Evolutionary conservation across 108 stramenopile species (phyloP).

Genomic region (Stephanodiscus minutulus): DNA sequence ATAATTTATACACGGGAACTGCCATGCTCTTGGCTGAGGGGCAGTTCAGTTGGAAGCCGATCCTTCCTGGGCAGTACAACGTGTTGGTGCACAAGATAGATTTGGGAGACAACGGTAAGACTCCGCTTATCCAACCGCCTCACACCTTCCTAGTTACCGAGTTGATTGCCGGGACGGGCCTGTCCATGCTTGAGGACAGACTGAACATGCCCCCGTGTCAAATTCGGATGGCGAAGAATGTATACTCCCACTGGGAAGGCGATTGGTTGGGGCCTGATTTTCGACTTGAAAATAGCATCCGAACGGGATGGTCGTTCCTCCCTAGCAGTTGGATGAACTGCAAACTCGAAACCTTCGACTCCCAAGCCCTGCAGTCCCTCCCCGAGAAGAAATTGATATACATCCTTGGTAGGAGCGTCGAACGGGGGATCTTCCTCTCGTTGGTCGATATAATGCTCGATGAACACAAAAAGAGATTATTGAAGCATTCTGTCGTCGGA

Average conservation of each 20-base stretch:
- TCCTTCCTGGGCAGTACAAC: constrained; percentile 20
- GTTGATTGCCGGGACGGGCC: neutral
- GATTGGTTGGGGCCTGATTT: constrained; percentile 40
- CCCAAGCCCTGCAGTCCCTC: constrained; percentile 13
- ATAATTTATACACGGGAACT: constrained; percentile 30
- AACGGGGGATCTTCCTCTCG: constrained; percentile 39
- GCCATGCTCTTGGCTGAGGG: constrained; percentile 31
- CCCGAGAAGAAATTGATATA: constrained; percentile 34
- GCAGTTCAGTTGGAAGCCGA: constrained; percentile 20
- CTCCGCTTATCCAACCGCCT: constrained; percentile 8
- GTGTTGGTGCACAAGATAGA: constrained; percentile 37
- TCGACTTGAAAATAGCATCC: constrained; percentile 8
- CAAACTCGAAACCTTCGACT: constrained; percentile 30
- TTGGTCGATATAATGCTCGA: constrained; percentile 26
- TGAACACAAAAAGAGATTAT: constrained; percentile 14
- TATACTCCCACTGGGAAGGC: constrained; percentile 34
- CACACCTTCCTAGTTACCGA: neutral
- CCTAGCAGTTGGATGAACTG: constrained; percentile 37
- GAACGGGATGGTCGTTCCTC: constrained; percentile 44
- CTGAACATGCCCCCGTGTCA: constrained; percentile 16
- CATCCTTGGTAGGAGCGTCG: constrained; percentile 36
- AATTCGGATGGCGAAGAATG: neutral
- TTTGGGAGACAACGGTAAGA: neutral
- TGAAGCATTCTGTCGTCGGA: constrained; percentile 15
- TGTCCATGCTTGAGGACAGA: constrained; percentile 19